Base-by-base conservation (phyloP, 2,329 filamentous ascomycete genomes). In the Sphaerostilbella broomeana region DNA sequence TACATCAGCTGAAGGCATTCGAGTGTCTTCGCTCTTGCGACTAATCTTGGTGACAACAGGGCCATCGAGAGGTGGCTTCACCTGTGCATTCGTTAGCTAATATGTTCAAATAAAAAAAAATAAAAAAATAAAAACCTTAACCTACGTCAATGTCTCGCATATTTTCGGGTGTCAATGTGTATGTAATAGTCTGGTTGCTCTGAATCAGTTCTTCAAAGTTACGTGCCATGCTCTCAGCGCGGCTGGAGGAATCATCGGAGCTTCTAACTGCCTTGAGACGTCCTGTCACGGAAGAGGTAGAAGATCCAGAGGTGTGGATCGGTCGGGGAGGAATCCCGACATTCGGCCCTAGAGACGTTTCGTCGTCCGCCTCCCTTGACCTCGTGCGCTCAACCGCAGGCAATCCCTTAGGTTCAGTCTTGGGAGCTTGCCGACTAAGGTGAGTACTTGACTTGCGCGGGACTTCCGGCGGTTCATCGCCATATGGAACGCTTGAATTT, bases 141-240 rank as follows among this genome's bases (percentile, higher is more conserved):
- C 75, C 64, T 65, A 85, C 82, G 59, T 86, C 79, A 51, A 85
- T 79, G 48, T 85, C 75, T 45, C 84, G 80, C 75, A 90, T 86
- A 50, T 73, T 85, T 54, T 84, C 79, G 0, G 86, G 85, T 0
- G 86, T 92, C 19, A 90, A 68, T 2, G 86, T 90, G 57, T 84
- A 90, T 51, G 86, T 85, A 29, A 90, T 80, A 2, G 86, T 90
- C 55, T 88, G 78, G 51, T 87, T 82, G 58, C 85, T 88, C 41
- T 85, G 78, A 46, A 92, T 89, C 35, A 90, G 69, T 50, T 88
- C 75, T 54, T 92, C 86, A 52, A 92, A 82, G 50, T 84, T 79
- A 32, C 74, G 77, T 8, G 77, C 74, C 34, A 81, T 75, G 42
- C 81, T 75, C 31, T 77, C 75, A 6, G 67, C 62, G 5, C 64